A percentile compares a stretch with the other conserved stretches of the same genome.
phyloP scores from a whole-genome alignment of 768 basidiomycete genomes.

The Pisolithus marmoratus region DNA sequence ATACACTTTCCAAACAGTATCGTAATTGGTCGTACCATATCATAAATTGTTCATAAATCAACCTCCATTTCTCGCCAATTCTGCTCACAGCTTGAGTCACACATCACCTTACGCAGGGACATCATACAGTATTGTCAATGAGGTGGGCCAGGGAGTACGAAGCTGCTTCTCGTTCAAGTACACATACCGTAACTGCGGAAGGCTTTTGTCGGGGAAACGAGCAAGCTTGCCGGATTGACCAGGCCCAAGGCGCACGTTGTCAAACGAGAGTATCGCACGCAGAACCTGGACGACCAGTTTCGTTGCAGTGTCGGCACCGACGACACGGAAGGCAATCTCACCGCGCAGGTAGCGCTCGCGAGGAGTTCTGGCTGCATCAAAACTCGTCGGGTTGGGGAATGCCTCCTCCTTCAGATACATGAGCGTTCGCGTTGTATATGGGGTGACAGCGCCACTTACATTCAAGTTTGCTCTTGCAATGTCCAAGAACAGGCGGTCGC shows the following conservation, averaged over 20 bases:
- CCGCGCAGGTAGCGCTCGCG: constrained; percentile 42
- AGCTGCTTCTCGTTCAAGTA: constrained; percentile 50
- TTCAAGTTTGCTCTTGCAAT: constrained; percentile 50
- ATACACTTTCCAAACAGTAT: not conserved
- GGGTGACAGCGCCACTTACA: constrained; percentile 35
- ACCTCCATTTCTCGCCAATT: not conserved
- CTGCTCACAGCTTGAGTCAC: not conserved
- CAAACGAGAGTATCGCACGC: constrained; percentile 55
- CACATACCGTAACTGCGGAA: constrained; percentile 44
- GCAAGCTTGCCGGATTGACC: constrained; percentile 61
- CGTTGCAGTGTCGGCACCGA: constrained; percentile 50
- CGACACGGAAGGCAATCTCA: constrained; percentile 43
- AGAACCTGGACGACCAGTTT: constrained; percentile 59
- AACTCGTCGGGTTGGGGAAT: constrained; percentile 42
- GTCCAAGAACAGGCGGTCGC: constrained; percentile 58
- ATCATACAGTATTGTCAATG: constrained; percentile 49
- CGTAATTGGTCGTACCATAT: not conserved
- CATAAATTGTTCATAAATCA: not conserved
- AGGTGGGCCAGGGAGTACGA: constrained; percentile 63
- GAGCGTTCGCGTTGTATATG: not conserved
- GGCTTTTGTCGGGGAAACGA: constrained; percentile 45
- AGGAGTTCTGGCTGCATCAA: constrained; percentile 41
- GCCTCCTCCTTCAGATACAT: constrained; percentile 35
- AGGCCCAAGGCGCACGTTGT: constrained; percentile 60
- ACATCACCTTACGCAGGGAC: constrained; percentile 12